These are phyloP conservation scores for Salix caprea DNA, from an alignment of 345 rosid species.

Conservation along the genomic window DNA sequence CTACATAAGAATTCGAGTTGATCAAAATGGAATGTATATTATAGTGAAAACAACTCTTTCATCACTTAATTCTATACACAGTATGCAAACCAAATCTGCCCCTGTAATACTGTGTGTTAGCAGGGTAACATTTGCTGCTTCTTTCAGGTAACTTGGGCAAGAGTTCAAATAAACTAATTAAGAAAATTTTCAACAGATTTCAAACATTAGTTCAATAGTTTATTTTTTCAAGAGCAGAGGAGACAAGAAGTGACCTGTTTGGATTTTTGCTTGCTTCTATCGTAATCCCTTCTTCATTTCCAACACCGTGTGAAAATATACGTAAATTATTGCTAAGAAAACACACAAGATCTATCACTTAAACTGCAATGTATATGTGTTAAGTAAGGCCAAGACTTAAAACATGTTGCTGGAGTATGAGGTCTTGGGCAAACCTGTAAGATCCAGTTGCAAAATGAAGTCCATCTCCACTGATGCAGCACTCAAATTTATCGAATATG, in stretches of 20 bases:
- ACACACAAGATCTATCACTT: conserved; percentile 19
- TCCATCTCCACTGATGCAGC: conserved; percentile 62
- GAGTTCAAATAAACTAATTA: too few species aligned
- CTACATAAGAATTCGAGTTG: too few species aligned
- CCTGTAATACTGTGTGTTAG: too few species aligned
- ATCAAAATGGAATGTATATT: too few species aligned
- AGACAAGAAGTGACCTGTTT: conserved; percentile 35
- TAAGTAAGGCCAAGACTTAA: neutral
- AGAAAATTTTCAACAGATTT: too few species aligned
- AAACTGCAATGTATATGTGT: neutral
- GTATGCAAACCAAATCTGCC: too few species aligned
- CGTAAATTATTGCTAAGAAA: conserved; percentile 46
- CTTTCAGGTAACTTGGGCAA: too few species aligned
- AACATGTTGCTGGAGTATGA: neutral
- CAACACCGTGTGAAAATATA: conserved; percentile 45
- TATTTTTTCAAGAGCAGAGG: neutral
- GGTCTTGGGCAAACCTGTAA: conserved; percentile 46
- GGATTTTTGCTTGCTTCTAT: conserved; percentile 47
- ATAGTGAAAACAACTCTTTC: too few species aligned
- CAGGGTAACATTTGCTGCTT: too few species aligned
- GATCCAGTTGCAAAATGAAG: conserved; percentile 62
- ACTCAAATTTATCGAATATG: conserved; percentile 68
- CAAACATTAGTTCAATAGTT: neutral
- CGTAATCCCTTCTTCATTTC: conserved; percentile 41
- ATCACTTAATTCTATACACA: too few species aligned